These are phyloP conservation scores for Botryosphaeria dothidea DNA, from an alignment of 2,329 filamentous ascomycete genomes.

Conservation along the genomic window DNA sequence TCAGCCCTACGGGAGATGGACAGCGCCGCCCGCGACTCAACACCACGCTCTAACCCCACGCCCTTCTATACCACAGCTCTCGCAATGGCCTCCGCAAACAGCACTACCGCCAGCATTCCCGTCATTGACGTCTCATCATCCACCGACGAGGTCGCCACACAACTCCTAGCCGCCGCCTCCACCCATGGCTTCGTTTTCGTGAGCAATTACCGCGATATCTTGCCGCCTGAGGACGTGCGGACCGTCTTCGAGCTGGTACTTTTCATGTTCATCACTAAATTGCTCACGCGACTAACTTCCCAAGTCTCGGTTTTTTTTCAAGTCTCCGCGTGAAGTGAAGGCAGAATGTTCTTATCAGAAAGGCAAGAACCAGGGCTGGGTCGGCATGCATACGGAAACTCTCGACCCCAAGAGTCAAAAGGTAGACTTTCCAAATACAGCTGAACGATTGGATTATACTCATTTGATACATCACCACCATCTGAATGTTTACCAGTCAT, in stretches of 20 bases:
- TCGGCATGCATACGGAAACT: slow-evolving; percentile 82
- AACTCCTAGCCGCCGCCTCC: slow-evolving; percentile 75
- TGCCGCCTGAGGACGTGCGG: slow-evolving; percentile 66
- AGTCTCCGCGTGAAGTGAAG: slow-evolving; percentile 70
- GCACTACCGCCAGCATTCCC: slow-evolving; percentile 57
- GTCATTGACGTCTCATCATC: slow-evolving; percentile 76
- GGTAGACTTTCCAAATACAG: slow-evolving; percentile 44
- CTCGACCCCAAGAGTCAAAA: slow-evolving; percentile 81
- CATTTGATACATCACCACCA: background rate
- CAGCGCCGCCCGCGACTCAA: background rate
- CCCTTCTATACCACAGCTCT: background rate
- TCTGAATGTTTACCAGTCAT: background rate
- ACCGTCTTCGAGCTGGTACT: slow-evolving; percentile 73
- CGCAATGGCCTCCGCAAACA: background rate
- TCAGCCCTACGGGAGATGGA: slow-evolving; percentile 11
- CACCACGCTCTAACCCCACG: background rate
- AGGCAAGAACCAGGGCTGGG: slow-evolving; percentile 81
- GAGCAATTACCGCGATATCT: slow-evolving; percentile 64
- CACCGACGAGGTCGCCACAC: slow-evolving; percentile 61
- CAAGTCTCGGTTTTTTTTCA: slow-evolving; percentile 73
- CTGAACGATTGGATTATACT: background rate
- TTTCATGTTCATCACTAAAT: background rate
- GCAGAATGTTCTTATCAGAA: slow-evolving; percentile 69
- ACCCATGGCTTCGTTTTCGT: slow-evolving; percentile 90
- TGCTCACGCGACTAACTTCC: background rate